Evolutionary conservation across 2,329 filamentous ascomycete genomes (phyloP).

Genomic region (Neofusicoccum parvum): DNA sequence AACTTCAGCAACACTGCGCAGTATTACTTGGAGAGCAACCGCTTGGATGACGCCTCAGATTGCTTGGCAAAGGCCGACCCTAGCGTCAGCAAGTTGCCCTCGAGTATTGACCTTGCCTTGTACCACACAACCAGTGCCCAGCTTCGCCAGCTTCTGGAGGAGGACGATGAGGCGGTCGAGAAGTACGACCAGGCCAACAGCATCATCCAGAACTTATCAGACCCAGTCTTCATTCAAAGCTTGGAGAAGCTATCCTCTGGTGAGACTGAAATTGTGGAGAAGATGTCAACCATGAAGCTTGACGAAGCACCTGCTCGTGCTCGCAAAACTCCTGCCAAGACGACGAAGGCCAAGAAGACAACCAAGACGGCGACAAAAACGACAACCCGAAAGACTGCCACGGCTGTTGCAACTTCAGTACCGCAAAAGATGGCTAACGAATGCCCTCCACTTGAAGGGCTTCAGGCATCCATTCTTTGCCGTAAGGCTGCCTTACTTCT

Average conservation of each 20-base stretch:
- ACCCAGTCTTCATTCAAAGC: slow-evolving; percentile 34
- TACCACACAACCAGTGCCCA: slow-evolving; percentile 53
- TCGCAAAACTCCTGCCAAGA: neutral
- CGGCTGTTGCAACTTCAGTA: slow-evolving; percentile 22
- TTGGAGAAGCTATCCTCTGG: slow-evolving; percentile 30
- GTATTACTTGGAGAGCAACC: slow-evolving; percentile 53
- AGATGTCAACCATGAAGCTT: slow-evolving; percentile 47
- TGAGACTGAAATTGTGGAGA: slow-evolving; percentile 42
- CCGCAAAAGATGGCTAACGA: slow-evolving; percentile 30
- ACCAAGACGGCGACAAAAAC: slow-evolving; percentile 23
- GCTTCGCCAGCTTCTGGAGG: slow-evolving; percentile 50
- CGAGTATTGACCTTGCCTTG: slow-evolving; percentile 57
- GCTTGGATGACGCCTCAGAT: slow-evolving; percentile 50
- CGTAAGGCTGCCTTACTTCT: slow-evolving; percentile 52
- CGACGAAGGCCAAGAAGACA: slow-evolving; percentile 18
- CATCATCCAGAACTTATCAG: slow-evolving; percentile 46
- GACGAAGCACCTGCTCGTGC: slow-evolving; percentile 23
- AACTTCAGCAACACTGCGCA: slow-evolving; percentile 49
- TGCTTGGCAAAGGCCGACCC: slow-evolving; percentile 57
- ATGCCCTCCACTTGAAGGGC: slow-evolving; percentile 41
- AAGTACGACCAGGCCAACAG: slow-evolving; percentile 53
- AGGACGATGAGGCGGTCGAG: slow-evolving; percentile 51
- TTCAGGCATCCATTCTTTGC: slow-evolving; percentile 53
- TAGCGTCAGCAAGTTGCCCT: slow-evolving; percentile 46
- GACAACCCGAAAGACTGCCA: slow-evolving; percentile 4